Evolutionary conservation across 352 stramenopile genomes (phyloP), one percentile per base, ranked within the genome.

Genomic region (Thalassiosira livingstoniorum): DNA sequence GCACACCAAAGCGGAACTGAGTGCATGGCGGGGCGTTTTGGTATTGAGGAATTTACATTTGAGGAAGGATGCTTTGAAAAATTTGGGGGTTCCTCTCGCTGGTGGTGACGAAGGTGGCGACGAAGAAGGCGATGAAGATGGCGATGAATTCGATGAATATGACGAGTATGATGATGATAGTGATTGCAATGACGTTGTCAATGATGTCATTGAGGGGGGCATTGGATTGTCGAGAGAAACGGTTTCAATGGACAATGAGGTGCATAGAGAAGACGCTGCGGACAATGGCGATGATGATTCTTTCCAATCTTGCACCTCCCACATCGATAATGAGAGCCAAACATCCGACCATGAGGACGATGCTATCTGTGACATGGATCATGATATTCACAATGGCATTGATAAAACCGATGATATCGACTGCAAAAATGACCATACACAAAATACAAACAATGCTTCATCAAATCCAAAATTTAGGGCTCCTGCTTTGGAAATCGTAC

Each of bases 11-110:
- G 72, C 89, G 0, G 70, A 88, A 66, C 39, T 92, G 37, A 88
- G 83, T 29, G 86, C 87, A 10, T 92, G 90, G 90, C 82, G 87
- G 43, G 89, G 89, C 35, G 78, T 91, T 70, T 42, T 95, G 23
- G 69, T 85, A 23, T 60, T 92, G n/a, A 32, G 85, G 23, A 85
- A 94, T 81, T 75, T 93, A 11, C 61, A 74, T 18, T 77, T 93
- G 21, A 74, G 77, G 43, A 74, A 71, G 51, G 75, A 88, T 73
- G 89, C 87, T 11, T 57, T 93, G 32, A 82, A 89, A 47, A 57
- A 81, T 62, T 85, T 92, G 51, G 55, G 83, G n/a, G 47, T 58
- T 58, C 11, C 11, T 27, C 4, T 58, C 4, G 47, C 11, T 7
- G 47, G 4, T 58, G 47, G 5, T 29, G 45, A 60, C 15, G 71